Evolutionary conservation across 2,329 filamentous ascomycete species (phyloP).

Genomic region (Zymoseptoria crescenta): DNA sequence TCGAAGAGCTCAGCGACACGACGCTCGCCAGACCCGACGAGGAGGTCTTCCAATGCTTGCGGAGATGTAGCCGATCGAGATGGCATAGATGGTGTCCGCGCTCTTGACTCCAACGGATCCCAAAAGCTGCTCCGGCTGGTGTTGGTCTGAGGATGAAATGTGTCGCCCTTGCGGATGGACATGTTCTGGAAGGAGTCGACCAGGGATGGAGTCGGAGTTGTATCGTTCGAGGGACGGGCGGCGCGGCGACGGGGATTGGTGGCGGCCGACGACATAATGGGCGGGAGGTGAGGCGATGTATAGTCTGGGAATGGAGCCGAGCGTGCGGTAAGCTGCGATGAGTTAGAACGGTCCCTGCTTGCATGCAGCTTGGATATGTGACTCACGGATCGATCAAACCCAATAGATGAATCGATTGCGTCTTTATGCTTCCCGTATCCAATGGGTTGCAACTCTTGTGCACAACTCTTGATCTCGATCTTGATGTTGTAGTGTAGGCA

Average conservation of each 20-base stretch:
- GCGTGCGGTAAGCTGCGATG: constrained; percentile 10
- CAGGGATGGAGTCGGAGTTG: constrained; percentile 30
- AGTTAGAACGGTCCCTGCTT: constrained; percentile 6
- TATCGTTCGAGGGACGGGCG: constrained; percentile 28
- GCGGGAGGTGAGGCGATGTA: constrained; percentile 14
- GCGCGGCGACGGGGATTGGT: constrained; percentile 41
- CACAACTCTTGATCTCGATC: background rate
- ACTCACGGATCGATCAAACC: constrained; percentile 9
- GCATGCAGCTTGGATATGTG: constrained; percentile 7
- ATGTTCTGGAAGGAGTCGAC: constrained; percentile 34
- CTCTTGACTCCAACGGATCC: constrained; percentile 27
- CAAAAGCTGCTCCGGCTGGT: constrained; percentile 34
- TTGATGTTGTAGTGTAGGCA: background rate
- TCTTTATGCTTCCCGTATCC: background rate
- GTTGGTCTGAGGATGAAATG: constrained; percentile 41
- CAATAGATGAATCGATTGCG: background rate
- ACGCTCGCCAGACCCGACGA: constrained; percentile 39
- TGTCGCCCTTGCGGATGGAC: constrained; percentile 42
- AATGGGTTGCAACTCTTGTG: background rate
- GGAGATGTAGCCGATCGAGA: constrained; percentile 43
- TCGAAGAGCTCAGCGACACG: constrained; percentile 38
- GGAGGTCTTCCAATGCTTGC: constrained; percentile 41
- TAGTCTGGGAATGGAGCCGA: constrained; percentile 10
- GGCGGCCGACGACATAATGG: constrained; percentile 26
- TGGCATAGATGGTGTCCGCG: constrained; percentile 33